Base-by-base conservation (phyloP, 345 rosid species). In the Citrus reticulata region DNA sequence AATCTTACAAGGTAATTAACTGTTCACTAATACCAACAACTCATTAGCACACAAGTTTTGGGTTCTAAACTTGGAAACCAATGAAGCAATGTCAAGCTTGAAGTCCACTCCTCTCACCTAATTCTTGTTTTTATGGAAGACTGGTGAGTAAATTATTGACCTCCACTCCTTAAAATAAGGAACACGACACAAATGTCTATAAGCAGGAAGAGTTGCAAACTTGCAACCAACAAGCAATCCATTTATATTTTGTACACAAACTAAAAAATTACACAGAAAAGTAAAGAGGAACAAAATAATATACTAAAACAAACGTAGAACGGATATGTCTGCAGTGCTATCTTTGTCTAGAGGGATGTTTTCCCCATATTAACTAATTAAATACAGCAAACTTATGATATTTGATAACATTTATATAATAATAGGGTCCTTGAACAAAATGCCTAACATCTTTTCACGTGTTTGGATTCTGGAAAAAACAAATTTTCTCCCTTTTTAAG, bases 351-450 rank as follows among this genome's bases (percentile, higher is more conserved):
- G 20, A 32, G 57, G 62, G 42, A 69, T 40, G 25, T 51, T 72
- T 27, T 30, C 37, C n/a, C 29, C 63, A 51, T 57, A 37, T 68
- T 55, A 61, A 79, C 81, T 72, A 71, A 54, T 54, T 30, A 74
- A 79, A 74, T 79, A 82, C 84, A 81, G 8, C 84, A 84, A 76
- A 81, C 86, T 39, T 78, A 40, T 35, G 54, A 80, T 40, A 80
- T 40, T 67, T 67, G 35, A 77, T 76, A 77, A 72, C 39, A 60
- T 77, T 79, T 66, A 76, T 78, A 55, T 29, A 27, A 46, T 62
- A 4, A 32, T 72, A 70, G 20, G 40, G 6, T 66, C 77, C 68
- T 71, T 55, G 65, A 81, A 74, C 76, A 58, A 68, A 84, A 63
- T 24, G 76, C 75, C 61, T 75, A 77, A 73, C 81, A 79, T 32